Base-by-base conservation (phyloP, 2,329 filamentous ascomycete species). In the Fusarium humuli region DNA sequence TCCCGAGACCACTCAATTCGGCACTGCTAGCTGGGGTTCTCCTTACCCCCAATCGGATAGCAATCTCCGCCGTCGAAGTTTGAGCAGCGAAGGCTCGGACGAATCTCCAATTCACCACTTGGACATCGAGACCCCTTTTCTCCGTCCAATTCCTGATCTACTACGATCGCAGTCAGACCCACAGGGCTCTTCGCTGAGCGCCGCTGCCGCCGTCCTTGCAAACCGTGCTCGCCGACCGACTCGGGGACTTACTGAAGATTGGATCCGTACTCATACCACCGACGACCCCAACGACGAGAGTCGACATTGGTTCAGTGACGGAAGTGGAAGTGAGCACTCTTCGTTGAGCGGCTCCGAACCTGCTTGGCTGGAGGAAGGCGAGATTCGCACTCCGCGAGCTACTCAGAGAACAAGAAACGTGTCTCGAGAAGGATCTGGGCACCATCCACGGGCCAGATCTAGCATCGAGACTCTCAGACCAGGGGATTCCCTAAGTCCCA, bases 21-120 rank as follows among this genome's bases (percentile, higher is more conserved):
- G 86, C 65, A 96, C 93, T 48, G 91, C 94, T 50, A 94, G 91
- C 78, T 97, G 94, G 94, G 94, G 94, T 60, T 97, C 94, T 57
- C 94, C 94, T 23, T 97, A 97, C 81, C 90, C 92, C 58, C 86
- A 86, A 67, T 87, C 91, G 41, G 91, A 87, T 61, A 79, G 78
- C 72, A 80, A 85, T 65, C 81, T 85, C 57, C 84, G 84, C 55
- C 81, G 81, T 57, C 80, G 83, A 67, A 88, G 87, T 73, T 83
- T 84, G 70, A 86, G 86, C 76, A 90, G 88, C 78, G 88, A 86
- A 73, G 81, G 81, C 61, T 90, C 87, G 5, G 87, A 89, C 74
- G 87, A 88, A 67, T 87, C 85, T 46, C 88, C 86, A 1, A 84
- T 90, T 67, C 88, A 90, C 69, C 86, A 87, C 59, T 82, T 91